These are phyloP conservation scores for Cladosporium sp. DNA, from an alignment of 2,329 filamentous ascomycete genomes.

Conservation along the genomic window DNA sequence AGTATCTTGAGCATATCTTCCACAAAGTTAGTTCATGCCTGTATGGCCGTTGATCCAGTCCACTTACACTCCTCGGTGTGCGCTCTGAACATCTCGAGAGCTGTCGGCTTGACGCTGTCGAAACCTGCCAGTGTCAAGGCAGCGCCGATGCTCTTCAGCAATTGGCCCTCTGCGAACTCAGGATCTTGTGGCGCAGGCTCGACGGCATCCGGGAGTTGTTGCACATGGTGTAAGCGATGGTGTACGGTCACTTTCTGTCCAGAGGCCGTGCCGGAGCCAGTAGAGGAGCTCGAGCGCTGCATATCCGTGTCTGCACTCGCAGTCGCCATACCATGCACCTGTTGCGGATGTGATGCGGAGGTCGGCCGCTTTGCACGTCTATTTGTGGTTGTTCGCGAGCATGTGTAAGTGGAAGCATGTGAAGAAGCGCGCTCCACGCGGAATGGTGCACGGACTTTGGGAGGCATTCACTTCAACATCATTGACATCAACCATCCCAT, in stretches of 20 bases:
- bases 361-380: background rate
- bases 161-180: slow-evolving; percentile 54
- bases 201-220: slow-evolving; percentile 30
- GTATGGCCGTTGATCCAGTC: slow-evolving; percentile 25
- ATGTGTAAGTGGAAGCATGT: background rate
- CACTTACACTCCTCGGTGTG: slow-evolving; percentile 54
- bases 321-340: background rate
- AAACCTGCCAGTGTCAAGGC: slow-evolving; percentile 56
- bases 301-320: background rate
- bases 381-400: background rate
- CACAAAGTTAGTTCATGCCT: slow-evolving; percentile 35
- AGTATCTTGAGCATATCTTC: slow-evolving; percentile 54
- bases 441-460: background rate
- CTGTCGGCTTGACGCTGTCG: slow-evolving; percentile 55
- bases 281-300: slow-evolving; percentile 9
- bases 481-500: background rate
- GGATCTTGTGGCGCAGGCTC: slow-evolving; percentile 49
- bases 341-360: background rate
- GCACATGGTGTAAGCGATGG: slow-evolving; percentile 25
- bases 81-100: slow-evolving; percentile 57
- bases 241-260: slow-evolving; percentile 1
- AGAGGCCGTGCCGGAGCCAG: background rate
- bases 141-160: slow-evolving; percentile 56
- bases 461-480: background rate
- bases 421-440: background rate